A percentile compares a stretch with the other conserved stretches of the same genome.
phyloP scores from a whole-genome alignment of 169 alveolate genomes.

The Eimeria nieschulzi region DNA sequence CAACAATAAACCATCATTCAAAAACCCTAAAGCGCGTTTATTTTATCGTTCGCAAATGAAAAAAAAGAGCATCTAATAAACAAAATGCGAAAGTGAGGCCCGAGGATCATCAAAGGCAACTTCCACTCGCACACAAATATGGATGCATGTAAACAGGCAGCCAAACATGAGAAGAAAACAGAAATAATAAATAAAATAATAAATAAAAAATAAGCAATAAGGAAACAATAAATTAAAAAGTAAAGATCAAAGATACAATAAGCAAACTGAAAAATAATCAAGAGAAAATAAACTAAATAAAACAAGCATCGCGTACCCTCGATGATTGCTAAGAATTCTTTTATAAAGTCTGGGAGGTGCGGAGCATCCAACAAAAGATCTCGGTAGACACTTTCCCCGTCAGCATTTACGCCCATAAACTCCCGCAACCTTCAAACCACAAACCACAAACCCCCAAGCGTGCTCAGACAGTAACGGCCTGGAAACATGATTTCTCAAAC shows the following conservation, averaged over 20 bases:
- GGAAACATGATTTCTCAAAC: no score
- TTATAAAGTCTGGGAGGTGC: conserved; percentile 44
- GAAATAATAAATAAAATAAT: not conserved
- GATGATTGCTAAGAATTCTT: conserved; percentile 6
- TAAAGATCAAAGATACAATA: not conserved
- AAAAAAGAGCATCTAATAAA: no score
- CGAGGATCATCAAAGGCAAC: no score
- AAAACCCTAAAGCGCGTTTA: no score
- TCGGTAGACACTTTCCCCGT: conserved; percentile 28
- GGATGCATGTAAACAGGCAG: no score
- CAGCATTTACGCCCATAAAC: conserved; percentile 53
- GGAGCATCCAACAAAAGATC: conserved; percentile 62
- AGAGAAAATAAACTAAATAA: not conserved
- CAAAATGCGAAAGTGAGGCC: no score
- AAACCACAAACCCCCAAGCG: conserved; percentile 29
- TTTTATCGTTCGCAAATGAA: no score
- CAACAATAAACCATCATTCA: no score
- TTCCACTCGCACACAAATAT: no score
- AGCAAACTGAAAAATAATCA: not conserved
- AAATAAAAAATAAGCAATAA: no score
- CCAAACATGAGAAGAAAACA: not conserved
- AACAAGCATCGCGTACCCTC: conserved; percentile 15
- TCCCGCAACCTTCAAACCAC: conserved; percentile 46
- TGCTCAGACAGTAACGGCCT: no score
- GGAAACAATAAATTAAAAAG: not conserved